Conservation (phyloP, 1,284 basidiomycete species). For the Clitocybe nebularis region DNA sequence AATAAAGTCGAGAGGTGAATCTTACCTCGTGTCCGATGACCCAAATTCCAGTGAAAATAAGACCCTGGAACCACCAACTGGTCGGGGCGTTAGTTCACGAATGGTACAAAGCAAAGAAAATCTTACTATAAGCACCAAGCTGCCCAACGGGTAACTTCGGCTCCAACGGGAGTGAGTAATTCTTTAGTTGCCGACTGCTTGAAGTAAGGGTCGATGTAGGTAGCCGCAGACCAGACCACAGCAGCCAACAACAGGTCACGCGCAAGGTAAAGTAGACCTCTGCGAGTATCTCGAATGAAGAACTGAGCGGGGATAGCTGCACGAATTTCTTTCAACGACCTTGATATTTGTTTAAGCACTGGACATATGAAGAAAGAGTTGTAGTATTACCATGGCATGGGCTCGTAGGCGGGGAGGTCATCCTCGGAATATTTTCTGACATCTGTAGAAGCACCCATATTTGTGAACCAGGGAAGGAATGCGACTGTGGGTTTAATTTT, state of each 20-base stretch:
- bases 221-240: slow-evolving; percentile 39
- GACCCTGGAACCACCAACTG: slow-evolving; percentile 63
- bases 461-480: neutral
- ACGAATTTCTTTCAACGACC: slow-evolving; percentile 51
- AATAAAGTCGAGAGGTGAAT: too few relatives aligned
- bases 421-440: neutral
- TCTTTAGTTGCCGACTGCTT: slow-evolving; percentile 20
- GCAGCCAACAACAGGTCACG: slow-evolving; percentile 47
- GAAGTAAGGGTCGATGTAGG: slow-evolving; percentile 45
- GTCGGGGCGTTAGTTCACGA: neutral
- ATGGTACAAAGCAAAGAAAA: neutral
- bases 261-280: slow-evolving; percentile 35
- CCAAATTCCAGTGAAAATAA: slow-evolving; percentile 58
- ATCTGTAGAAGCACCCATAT: neutral
- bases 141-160: slow-evolving; percentile 36
- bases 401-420: slow-evolving; percentile 38
- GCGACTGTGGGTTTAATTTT: neutral
- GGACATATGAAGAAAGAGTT: neutral
- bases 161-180: slow-evolving; percentile 30
- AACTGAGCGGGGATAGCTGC: slow-evolving; percentile 47
- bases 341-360: slow-evolving; percentile 13
- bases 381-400: slow-evolving; percentile 41
- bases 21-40: slow-evolving; percentile 49
- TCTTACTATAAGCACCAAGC: slow-evolving; percentile 48
- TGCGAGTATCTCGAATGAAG: slow-evolving; percentile 37